phyloP scores from a whole-genome alignment of 1,284 basidiomycete genomes.

The Ceratobasidium sp. region DNA sequence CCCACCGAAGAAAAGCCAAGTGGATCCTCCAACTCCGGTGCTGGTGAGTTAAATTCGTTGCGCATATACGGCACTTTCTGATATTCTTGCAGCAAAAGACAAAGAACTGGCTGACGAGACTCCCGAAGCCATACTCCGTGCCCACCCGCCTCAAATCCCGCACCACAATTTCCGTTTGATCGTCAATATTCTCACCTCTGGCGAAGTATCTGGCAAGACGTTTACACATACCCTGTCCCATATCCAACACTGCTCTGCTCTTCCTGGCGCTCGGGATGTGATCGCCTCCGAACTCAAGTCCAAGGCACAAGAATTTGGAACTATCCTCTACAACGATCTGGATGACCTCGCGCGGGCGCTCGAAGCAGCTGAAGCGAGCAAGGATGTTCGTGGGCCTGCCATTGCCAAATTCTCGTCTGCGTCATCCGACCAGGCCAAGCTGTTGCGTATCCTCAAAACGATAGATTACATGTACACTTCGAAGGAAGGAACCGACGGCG shows the following conservation, averaged over 20 bases:
- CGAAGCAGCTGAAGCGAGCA: slow-evolving; percentile 59
- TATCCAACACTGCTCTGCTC: slow-evolving; percentile 89
- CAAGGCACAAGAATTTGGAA: slow-evolving; percentile 87
- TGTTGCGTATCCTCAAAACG: slow-evolving; percentile 91
- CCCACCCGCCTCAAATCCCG: slow-evolving; percentile 82
- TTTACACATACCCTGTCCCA: slow-evolving; percentile 90
- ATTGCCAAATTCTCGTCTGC: slow-evolving; percentile 90
- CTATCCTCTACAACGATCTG: slow-evolving; percentile 74
- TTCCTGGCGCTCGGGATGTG: slow-evolving; percentile 85
- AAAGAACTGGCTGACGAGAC: slow-evolving; percentile 33
- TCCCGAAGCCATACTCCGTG: slow-evolving; percentile 40
- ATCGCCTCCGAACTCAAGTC: slow-evolving; percentile 85
- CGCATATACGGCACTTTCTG: neutral
- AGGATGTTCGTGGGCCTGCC: slow-evolving; percentile 68
- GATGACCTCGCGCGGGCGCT: slow-evolving; percentile 75
- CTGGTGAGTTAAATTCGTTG: slow-evolving; percentile 27
- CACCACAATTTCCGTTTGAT: slow-evolving; percentile 82
- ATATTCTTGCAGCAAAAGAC: slow-evolving; percentile 31
- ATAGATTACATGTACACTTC: slow-evolving; percentile 94
- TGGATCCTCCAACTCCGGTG: neutral
- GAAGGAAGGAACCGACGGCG: slow-evolving; percentile 56
- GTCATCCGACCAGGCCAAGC: slow-evolving; percentile 90
- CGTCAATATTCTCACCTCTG: slow-evolving; percentile 91
- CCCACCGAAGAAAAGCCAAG: slow-evolving; percentile 13
- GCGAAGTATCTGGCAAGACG: slow-evolving; percentile 93